These are phyloP conservation scores for Ascochyta fabae DNA, from an alignment of 2,329 filamentous ascomycete genomes.

Conservation along the genomic window DNA sequence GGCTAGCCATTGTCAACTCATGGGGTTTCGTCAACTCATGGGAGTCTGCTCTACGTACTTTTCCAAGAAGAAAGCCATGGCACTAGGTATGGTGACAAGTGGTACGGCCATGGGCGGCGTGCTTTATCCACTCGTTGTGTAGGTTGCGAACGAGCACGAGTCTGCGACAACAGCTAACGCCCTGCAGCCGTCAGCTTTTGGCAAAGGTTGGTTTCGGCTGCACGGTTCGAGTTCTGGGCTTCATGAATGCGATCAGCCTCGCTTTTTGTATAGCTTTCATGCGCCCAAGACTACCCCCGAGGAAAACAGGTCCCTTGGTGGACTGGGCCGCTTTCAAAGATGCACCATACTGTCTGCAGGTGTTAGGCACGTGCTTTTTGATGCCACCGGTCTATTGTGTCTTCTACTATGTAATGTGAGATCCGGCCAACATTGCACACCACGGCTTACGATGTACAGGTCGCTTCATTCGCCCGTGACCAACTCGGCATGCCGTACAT, in stretches of 20 bases:
- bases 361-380: conserved; percentile 53
- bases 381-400: conserved; percentile 64
- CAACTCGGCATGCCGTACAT: conserved; percentile 56
- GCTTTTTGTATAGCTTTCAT: conserved; percentile 49
- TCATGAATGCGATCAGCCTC: conserved; percentile 48
- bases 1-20: conserved; percentile 39
- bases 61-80: conserved; percentile 60
- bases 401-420: conserved; percentile 62
- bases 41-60: conserved; percentile 62
- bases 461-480: conserved; percentile 49
- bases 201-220: conserved; percentile 42
- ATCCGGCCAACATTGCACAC: background rate
- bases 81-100: conserved; percentile 64
- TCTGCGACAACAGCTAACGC: background rate
- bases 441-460: conserved; percentile 16
- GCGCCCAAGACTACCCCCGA: conserved; percentile 56
- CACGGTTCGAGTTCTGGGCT: conserved; percentile 51
- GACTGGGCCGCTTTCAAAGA: conserved; percentile 66
- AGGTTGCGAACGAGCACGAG: conserved; percentile 4
- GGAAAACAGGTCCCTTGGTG: conserved; percentile 59
- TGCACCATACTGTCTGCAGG: conserved; percentile 59
- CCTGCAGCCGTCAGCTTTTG: conserved; percentile 54
- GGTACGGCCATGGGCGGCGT: conserved; percentile 68
- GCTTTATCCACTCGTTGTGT: conserved; percentile 63
- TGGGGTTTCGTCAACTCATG: conserved; percentile 52